phyloP scores from a whole-genome alignment of 371 early-diverging fungal genomes.

The Rhizomucor pusillus region DNA sequence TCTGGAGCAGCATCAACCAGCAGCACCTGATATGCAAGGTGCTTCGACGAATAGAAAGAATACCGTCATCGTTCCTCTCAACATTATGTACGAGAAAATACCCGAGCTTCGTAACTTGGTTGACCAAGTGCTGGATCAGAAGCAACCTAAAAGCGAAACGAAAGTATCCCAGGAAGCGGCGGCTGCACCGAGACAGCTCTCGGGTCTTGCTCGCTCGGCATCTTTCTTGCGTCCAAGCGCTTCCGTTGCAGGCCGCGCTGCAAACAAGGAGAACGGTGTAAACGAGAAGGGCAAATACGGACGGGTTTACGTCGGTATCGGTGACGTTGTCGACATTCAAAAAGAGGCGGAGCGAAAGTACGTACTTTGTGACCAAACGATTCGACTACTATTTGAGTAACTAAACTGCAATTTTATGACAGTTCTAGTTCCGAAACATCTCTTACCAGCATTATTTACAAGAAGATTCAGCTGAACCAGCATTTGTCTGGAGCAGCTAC shows the following conservation, averaged over 20 bases:
- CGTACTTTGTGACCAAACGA: background rate
- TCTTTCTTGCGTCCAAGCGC: constrained; percentile 40
- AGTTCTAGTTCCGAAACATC: background rate
- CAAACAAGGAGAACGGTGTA: constrained; percentile 25
- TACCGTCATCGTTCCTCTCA: constrained; percentile 39
- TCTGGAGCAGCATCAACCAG: constrained; percentile 28
- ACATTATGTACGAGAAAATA: constrained; percentile 49
- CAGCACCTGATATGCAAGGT: constrained; percentile 2
- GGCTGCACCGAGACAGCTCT: background rate
- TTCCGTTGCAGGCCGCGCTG: constrained; percentile 31
- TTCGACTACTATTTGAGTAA: no score
- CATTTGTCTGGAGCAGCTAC: constrained; percentile 34
- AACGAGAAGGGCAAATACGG: constrained; percentile 42
- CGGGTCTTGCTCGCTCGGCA: constrained; percentile 8
- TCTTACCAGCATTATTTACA: constrained; percentile 5
- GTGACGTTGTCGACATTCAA: constrained; percentile 27
- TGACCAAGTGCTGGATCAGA: constrained; percentile 50
- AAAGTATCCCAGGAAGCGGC: constrained; percentile 1
- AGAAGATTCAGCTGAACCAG: constrained; percentile 36
- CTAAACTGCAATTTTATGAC: no score
- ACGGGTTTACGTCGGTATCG: constrained; percentile 44
- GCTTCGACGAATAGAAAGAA: constrained; percentile 15
- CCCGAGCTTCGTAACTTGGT: constrained; percentile 44
- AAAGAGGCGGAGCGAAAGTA: constrained; percentile 8
- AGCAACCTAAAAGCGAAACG: constrained; percentile 18